Base-by-base conservation (phyloP, 23 red algal genomes). In the Chondrus crispus region DNA sequence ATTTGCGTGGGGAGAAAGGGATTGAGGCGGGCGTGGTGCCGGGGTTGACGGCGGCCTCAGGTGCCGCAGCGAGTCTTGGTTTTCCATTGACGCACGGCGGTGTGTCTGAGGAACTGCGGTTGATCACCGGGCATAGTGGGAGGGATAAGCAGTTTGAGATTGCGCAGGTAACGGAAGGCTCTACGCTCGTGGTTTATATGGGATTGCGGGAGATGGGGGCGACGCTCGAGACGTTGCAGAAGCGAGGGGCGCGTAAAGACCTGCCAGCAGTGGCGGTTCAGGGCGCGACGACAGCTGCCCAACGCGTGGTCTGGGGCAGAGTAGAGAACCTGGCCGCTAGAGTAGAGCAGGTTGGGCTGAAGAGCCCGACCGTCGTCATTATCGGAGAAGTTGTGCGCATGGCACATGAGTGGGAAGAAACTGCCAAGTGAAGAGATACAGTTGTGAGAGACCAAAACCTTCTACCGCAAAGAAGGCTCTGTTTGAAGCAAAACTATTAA, bases 101-200 rank as follows among this genome's bases (percentile, higher is more conserved):
- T 43, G 50, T 86, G 29, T 87, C 94, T 26, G 20, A 80, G 43
- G 50, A 62, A 40, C 78, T 91, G 29, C 54, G 68, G 54, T 96
- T 88, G 36, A 28, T 96, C 9, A 91, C 94, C 11, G 94, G 88
- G 33, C 94, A 96, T 81, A 30, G 60, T 10, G 36, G 20, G 41
- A 54, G 81, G 19, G 81, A 82, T 20, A 55, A 32, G 13, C 10
- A 60, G 38, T 36, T 73, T 53, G 37, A 73, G 19, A 19, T 79
- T 1, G 38, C 49, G 19, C 11, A 13, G 20, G 93, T 90, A 46
- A 55, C 70, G 19, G 49, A 18, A 22, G 52, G 35, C 2, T 81
- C 80, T 1, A 96, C 94, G 71, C 69, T 85, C 39, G 94, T 96
- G 35, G 80, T 96, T 52, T 96, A 96, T 71, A 96, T 96, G 94